Base-by-base conservation (phyloP, 495 filamentous ascomycete genomes). In the Hyaloscypha finlandica region DNA sequence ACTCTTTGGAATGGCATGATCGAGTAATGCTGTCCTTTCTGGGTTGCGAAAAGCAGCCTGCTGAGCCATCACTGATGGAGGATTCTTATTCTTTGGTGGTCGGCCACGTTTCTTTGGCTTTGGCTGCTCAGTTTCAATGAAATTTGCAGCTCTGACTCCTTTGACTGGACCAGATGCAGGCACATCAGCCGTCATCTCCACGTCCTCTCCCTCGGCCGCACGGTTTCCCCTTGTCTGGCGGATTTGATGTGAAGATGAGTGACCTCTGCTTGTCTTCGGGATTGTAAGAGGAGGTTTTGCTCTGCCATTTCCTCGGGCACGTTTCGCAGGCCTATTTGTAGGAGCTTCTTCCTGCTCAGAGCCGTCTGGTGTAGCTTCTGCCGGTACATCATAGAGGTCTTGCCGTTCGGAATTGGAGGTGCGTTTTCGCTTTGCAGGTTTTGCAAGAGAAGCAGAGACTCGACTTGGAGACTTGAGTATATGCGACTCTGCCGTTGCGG, bases 231-330 rank as follows among this genome's bases (percentile, higher is more conserved):
- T 48, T 48, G 42, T 48, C 35, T 37, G 35, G 6, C 16, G 42
- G 9, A 19, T 4, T 16, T 48, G 11, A 14, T 19, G 42, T 14
- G 16, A 12, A 48, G 9, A 14, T 4, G 1, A 0, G 16, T 4
- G 16, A 48, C 42, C 11, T 48, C 16, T 48, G 53, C 22, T 56
- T 14, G 53, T 56, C 53, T 56, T 56, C 5, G 53, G 53, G 53
- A 56, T 8, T 12, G 1, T 31, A 14, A 56, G 20, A 19, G 53
- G 53, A 3, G n/a, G 3, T 16, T 56, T 56, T 6, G 53, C 20
- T n/a, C 16, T 56, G 8, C 6, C 29, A 56, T 12, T 29, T 30
- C 20, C 8, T 31, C 20, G 8, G 20, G 20, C 8, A 11, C 53
- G 53, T 14, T 56, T 56, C 3, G 22, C 19, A 31, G 19, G 8